Evolutionary conservation across 2,329 filamentous ascomycete species (phyloP), one percentile per base, ranked within the genome.

Genomic region (Penicillium sp.): DNA sequence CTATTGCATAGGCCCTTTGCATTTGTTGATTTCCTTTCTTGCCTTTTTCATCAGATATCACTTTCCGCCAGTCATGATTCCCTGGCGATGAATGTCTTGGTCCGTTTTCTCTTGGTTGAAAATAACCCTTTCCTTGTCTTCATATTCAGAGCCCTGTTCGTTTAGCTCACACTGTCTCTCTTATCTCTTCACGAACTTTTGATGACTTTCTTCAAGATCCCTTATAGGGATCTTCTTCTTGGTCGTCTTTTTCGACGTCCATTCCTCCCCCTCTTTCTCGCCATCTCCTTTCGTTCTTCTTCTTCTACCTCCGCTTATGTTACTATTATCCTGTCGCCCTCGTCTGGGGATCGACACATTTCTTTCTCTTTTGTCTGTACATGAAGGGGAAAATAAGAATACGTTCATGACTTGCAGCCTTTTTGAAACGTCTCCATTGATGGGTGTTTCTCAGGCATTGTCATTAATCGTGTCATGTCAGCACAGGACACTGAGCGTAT

Each of bases 321-420:
- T 55, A 52, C 51, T 48, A 46, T 48, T 53, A 59, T 44, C 58
- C 53, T 60, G 49, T 42, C 58, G 51, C 47, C 53, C 56, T 46
- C 54, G 50, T 39, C 19, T n/a, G 32, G 34, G 46, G 46, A 42
- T 39, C 41, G 54, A 55, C 45, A 44, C 57, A 29, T 55, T 53
- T 62, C 43, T 53, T 53, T 51, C 53, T 54, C 48, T 58, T 60
- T 62, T 59, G 51, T 55, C 57, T 67, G 68, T 65, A 66, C 61
- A 68, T 69, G 60, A 57, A 63, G 59, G 57, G 62, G 62, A 61
- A 64, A 66, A 57, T 47, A 55, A 55, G 56, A 51, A 57, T 48
- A 55, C 53, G 46, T 53, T 61, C 61, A 66, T 61, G 61, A 62
- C 63, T 59, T 42, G 43, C 14, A 47, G 49, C 42, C 30, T 47